Evolutionary conservation across 148 eudicot species (phyloP).

Genomic region (Heliosperma pusillum): DNA sequence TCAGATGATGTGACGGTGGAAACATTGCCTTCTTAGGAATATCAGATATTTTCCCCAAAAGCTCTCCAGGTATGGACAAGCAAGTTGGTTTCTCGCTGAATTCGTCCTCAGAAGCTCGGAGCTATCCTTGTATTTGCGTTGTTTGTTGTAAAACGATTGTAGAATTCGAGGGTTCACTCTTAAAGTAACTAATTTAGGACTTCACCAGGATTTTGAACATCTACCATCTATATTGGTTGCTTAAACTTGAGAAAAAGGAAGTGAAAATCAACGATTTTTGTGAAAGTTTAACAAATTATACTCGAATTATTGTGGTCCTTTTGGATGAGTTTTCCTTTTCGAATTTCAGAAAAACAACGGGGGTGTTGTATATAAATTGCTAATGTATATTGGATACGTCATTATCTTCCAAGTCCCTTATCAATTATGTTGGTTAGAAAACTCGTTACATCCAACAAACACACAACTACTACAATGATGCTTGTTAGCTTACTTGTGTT

Average conservation of each 20-base stretch:
- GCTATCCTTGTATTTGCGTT: not conserved
- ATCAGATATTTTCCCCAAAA: not conserved
- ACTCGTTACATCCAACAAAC: not conserved
- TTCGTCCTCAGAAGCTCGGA: not conserved
- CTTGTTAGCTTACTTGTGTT: not conserved
- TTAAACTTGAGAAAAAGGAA: not conserved
- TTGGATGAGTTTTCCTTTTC: not conserved
- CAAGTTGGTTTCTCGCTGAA: not conserved
- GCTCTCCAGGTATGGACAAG: slow-evolving; percentile 2
- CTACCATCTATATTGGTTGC: not conserved
- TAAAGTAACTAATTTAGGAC: not conserved
- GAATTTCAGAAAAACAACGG: not conserved
- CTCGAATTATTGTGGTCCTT: no score
- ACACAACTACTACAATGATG: not conserved
- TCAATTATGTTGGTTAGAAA: not conserved
- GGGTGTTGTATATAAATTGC: not conserved
- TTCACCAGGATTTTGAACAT: not conserved
- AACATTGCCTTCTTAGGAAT: not conserved
- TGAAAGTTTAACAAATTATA: not conserved
- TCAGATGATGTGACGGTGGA: not conserved
- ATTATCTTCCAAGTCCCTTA: not conserved
- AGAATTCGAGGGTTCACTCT: not conserved
- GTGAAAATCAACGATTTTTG: not conserved
- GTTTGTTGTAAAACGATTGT: not conserved
- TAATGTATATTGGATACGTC: not conserved